Percentiles rank a stretch among this genome's conserved stretches.
Conservation (phyloP, 2,329 filamentous ascomycete genomes). For the Tolypocladium cylindrosporum region DNA sequence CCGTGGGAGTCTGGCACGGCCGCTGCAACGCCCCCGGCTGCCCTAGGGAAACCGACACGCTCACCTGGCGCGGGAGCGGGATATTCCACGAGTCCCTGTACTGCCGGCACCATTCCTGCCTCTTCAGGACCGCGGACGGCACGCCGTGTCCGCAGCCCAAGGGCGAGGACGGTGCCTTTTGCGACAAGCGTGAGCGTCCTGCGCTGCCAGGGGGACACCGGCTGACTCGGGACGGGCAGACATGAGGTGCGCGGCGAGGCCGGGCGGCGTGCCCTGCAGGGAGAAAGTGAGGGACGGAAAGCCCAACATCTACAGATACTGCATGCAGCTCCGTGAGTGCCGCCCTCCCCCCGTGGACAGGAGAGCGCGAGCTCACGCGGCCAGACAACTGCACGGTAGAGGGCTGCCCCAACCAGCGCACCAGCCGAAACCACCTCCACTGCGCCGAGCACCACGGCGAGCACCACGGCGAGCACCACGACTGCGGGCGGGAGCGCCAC, state of each 20-base stretch:
- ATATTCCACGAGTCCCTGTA: neutral
- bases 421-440: neutral
- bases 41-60: neutral
- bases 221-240: neutral
- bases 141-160: neutral
- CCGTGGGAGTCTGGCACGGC: neutral
- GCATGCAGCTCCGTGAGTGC: neutral
- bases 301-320: neutral
- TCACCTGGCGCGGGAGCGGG: neutral
- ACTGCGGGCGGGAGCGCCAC: neutral
- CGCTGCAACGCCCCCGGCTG: neutral
- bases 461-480: neutral
- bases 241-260: neutral
- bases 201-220: too few species aligned
- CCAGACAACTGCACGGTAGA: slow-evolving; percentile 1
- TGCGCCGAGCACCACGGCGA: slow-evolving; percentile 1
- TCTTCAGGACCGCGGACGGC: neutral
- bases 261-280: neutral
- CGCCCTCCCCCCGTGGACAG: too few species aligned
- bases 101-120: slow-evolving; percentile 3
- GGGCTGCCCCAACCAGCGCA: neutral
- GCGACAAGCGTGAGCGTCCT: neutral
- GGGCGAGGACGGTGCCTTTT: neutral
- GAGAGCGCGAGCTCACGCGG: neutral
- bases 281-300: neutral